Conservation (phyloP, 2,329 filamentous ascomycete genomes). For the Escovopsis weberi region DNA sequence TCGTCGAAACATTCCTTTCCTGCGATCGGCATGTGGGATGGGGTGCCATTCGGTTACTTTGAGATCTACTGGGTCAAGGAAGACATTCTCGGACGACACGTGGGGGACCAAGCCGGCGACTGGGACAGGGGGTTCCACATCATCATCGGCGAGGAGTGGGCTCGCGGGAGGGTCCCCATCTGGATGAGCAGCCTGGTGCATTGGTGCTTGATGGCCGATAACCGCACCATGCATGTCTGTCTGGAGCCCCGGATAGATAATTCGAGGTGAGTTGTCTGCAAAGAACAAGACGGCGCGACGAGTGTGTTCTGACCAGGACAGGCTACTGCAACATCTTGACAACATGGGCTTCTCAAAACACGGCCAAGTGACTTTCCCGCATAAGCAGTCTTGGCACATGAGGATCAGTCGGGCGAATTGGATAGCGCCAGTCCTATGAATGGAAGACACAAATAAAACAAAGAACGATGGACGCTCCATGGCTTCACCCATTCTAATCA, state of each 20-base stretch:
- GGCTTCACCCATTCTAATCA: background rate
- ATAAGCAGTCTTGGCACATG: slow-evolving; percentile 85
- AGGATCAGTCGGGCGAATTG: slow-evolving; percentile 67
- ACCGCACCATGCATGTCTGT: slow-evolving; percentile 67
- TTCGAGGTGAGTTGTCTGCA: slow-evolving; percentile 45
- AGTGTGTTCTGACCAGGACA: background rate
- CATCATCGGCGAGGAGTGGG: slow-evolving; percentile 84
- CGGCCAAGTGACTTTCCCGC: slow-evolving; percentile 71
- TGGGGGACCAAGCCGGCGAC: slow-evolving; percentile 53
- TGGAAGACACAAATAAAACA: background rate
- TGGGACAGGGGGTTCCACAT: slow-evolving; percentile 85
- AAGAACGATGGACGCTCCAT: background rate
- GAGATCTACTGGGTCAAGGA: slow-evolving; percentile 99
- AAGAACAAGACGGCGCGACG: too few relatives aligned
- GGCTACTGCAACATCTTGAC: slow-evolving; percentile 45
- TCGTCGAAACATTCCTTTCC: slow-evolving; percentile 68
- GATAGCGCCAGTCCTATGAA: slow-evolving; percentile 49
- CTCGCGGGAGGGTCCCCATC: slow-evolving; percentile 61
- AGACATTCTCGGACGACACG: slow-evolving; percentile 57
- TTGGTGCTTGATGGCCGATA: slow-evolving; percentile 64
- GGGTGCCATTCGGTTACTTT: slow-evolving; percentile 90
- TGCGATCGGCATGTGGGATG: slow-evolving; percentile 85
- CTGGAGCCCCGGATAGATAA: slow-evolving; percentile 91
- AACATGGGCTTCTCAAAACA: slow-evolving; percentile 72
- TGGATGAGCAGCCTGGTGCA: slow-evolving; percentile 87